These are phyloP conservation scores for Bocquillonia castaneifolia DNA, from an alignment of 441 rosid species.

Conservation along the genomic window DNA sequence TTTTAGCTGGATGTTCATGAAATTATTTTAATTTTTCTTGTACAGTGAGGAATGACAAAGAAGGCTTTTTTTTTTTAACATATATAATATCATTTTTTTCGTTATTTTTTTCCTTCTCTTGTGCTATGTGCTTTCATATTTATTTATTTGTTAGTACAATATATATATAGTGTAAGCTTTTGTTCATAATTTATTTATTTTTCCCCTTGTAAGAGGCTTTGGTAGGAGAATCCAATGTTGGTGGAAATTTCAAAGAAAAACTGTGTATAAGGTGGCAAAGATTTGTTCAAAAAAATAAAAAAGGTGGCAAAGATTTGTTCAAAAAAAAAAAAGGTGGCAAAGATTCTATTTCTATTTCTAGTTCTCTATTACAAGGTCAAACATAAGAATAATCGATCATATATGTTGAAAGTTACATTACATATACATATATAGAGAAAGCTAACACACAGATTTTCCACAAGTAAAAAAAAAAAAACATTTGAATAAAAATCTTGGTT, in stretches of 20 bases:
- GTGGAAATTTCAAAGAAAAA: neutral
- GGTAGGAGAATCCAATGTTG: slow-evolving; percentile 22
- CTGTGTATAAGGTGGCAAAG: neutral
- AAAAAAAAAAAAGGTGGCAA: too few relatives aligned
- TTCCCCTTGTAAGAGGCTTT: neutral
- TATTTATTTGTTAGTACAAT: neutral
- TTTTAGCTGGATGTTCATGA: slow-evolving; percentile 35
- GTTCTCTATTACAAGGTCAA: slow-evolving; percentile 5
- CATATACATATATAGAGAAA: too few relatives aligned
- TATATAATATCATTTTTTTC: too few relatives aligned
- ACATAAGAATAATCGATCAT: neutral
- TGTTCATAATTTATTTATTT: neutral
- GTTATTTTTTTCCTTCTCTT: neutral
- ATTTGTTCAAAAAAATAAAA: too few relatives aligned
- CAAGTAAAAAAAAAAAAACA: neutral
- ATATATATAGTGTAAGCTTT: neutral
- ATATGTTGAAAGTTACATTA: neutral
- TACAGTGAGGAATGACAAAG: slow-evolving; percentile 46
- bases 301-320: too few relatives aligned
- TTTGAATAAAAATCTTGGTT: too few relatives aligned
- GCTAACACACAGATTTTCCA: neutral
- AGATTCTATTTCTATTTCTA: too few relatives aligned
- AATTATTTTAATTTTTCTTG: slow-evolving; percentile 23
- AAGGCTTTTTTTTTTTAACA: neutral
- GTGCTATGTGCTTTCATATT: neutral